Percentiles rank a stretch among this genome's conserved stretches.
Evolutionary conservation across 805 yeast species (phyloP).

Genomic region (Pichia nakasei): DNA sequence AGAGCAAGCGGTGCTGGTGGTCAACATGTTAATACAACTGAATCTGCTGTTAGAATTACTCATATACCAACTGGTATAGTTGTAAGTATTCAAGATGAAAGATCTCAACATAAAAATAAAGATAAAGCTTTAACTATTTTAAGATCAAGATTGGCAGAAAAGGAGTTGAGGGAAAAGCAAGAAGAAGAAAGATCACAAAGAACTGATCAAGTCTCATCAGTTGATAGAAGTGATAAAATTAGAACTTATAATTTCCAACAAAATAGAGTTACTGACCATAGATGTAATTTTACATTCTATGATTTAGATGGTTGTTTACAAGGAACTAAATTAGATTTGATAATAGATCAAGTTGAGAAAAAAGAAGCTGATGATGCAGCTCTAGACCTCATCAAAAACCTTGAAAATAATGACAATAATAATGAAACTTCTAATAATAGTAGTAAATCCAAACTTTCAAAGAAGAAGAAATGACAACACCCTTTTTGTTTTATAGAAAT

Average conservation of each 20-base stretch:
- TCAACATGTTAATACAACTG: conserved; percentile 95
- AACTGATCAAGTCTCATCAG: conserved; percentile 75
- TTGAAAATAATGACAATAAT: conserved; percentile 6
- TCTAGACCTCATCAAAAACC: conserved; percentile 26
- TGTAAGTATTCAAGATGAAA: conserved; percentile 86
- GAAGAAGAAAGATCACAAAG: conserved; percentile 59
- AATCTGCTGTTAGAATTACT: conserved; percentile 88
- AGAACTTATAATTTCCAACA: conserved; percentile 92
- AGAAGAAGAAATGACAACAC: not conserved
- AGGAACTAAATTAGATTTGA: conserved; percentile 49
- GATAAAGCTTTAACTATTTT: conserved; percentile 84
- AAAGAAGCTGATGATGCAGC: conserved; percentile 39
- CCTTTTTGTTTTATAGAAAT: no score
- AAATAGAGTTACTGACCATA: conserved; percentile 87
- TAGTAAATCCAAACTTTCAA: not conserved
- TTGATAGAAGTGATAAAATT: conserved; percentile 87
- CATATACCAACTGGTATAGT: conserved; percentile 87
- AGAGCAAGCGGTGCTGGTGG: conserved; percentile 97
- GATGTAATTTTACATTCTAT: conserved; percentile 74
- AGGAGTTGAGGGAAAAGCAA: conserved; percentile 56
- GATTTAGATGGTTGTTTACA: conserved; percentile 61
- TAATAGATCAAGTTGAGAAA: conserved; percentile 44
- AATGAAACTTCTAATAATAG: no score
- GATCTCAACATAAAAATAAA: conserved; percentile 90
- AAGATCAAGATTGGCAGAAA: conserved; percentile 77